Percentiles rank a stretch among this genome's conserved stretches.
Conservation (phyloP, 2,329 filamentous ascomycete genomes). For the Trichophyton verrucosum region DNA sequence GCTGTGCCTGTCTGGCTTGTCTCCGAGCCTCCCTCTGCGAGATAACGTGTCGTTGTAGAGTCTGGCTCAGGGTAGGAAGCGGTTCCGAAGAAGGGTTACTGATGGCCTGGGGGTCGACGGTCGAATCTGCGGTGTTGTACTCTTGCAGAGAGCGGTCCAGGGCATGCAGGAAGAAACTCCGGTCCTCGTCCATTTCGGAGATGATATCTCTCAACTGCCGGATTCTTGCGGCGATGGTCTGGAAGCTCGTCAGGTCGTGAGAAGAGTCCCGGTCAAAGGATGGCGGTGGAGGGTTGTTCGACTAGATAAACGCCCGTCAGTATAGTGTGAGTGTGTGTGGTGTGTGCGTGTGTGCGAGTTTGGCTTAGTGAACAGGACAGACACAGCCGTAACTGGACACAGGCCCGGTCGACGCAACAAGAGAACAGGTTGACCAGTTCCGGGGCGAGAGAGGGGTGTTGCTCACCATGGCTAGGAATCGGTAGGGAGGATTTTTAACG, state of each 20-base stretch:
- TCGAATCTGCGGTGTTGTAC: not conserved
- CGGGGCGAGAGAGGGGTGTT: not conserved
- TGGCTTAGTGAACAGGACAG: too few relatives aligned
- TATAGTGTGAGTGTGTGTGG: too few relatives aligned
- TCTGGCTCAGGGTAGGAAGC: not conserved
- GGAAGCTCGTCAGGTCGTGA: not conserved
- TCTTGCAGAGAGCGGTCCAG: not conserved
- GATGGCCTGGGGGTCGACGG: not conserved
- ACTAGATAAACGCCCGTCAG: not conserved
- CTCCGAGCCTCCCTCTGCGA: too few relatives aligned
- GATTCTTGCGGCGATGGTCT: not conserved
- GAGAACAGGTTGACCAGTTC: not conserved
- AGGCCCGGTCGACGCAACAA: not conserved
- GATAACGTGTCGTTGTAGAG: not conserved
- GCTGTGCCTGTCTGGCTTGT: too few relatives aligned
- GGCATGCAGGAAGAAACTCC: not conserved
- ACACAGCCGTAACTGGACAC: not conserved
- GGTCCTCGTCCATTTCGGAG: conserved; percentile 2
- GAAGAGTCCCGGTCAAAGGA: not conserved
- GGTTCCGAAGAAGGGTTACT: not conserved
- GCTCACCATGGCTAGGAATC: not conserved
- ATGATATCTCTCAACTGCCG: not conserved
- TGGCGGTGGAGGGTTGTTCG: not conserved
- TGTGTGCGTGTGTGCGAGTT: too few relatives aligned
- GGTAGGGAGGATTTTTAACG: not conserved